These are phyloP conservation scores for Sequoia sempervirens DNA, from an alignment of 75 land plant species.

Conservation along the genomic window DNA sequence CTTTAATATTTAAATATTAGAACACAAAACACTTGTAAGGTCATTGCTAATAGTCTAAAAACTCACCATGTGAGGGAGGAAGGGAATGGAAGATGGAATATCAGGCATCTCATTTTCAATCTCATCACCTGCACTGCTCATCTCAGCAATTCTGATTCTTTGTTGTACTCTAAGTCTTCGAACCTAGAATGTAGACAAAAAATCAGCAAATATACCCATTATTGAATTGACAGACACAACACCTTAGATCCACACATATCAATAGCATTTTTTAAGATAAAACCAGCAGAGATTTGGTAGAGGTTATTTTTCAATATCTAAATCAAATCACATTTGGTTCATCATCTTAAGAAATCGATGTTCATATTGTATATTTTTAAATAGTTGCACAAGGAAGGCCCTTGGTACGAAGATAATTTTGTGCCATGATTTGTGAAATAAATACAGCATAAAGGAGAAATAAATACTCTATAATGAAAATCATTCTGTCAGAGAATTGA, in stretches of 20 bases:
- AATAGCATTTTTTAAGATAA: not conserved
- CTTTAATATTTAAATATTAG: not conserved
- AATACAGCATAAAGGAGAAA: not conserved
- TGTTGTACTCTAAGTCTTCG: constrained; percentile 81
- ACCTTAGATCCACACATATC: not conserved
- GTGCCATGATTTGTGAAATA: not conserved
- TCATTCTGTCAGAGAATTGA: not conserved
- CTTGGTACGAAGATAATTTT: not conserved
- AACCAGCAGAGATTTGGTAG: not conserved
- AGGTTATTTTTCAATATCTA: not conserved
- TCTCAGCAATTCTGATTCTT: constrained; percentile 49
- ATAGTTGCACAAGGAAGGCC: not conserved
- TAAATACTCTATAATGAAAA: too few species aligned
- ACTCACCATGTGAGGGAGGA: constrained; percentile 73
- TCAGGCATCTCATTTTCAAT: constrained; percentile 80
- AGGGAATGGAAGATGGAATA: constrained; percentile 84
- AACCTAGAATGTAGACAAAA: constrained; percentile 35
- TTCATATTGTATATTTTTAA: not conserved
- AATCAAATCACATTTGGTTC: not conserved
- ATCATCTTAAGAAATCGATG: not conserved
- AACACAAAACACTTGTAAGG: not conserved
- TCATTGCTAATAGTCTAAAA: not conserved
- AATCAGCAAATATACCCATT: not conserved
- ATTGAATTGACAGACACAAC: constrained; percentile 1
- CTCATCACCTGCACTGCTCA: constrained; percentile 25